These are phyloP conservation scores for Candida qinlingensis DNA, from an alignment of 805 yeast species.

Conservation along the genomic window DNA sequence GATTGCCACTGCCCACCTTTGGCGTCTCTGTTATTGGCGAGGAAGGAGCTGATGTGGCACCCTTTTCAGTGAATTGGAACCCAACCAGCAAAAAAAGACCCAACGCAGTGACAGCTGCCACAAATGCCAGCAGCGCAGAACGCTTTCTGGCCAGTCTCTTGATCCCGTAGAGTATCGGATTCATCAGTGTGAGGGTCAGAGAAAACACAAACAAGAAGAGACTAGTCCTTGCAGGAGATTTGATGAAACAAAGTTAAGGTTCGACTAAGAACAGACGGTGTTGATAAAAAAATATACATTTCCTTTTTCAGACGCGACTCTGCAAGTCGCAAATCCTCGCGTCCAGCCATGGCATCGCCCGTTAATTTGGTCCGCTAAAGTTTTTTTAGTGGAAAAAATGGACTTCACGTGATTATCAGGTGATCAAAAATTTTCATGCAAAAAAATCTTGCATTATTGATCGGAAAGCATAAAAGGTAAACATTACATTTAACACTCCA, in stretches of 20 bases:
- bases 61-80: not conserved
- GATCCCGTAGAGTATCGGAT: slow-evolving; percentile 5
- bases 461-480: too few species aligned
- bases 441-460: too few species aligned
- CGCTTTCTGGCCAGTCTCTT: slow-evolving; percentile 17
- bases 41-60: not conserved
- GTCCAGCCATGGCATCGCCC: too few species aligned
- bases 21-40: not conserved
- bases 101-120: slow-evolving; percentile 6
- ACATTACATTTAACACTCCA: not conserved
- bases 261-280: too few species aligned
- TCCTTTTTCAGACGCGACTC: too few species aligned
- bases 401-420: too few species aligned
- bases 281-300: too few species aligned
- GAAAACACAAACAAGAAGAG: not conserved
- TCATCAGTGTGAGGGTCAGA: not conserved
- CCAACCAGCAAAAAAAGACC: slow-evolving; percentile 11
- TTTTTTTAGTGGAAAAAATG: too few species aligned
- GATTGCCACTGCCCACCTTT: slow-evolving; percentile 1
- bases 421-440: too few species aligned
- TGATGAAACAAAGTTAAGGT: not conserved
- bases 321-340: too few species aligned
- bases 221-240: not conserved
- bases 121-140: slow-evolving; percentile 5
- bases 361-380: too few species aligned